A percentile compares a stretch with the other conserved stretches of the same genome.
Evolutionary conservation across 2,329 filamentous ascomycete species (phyloP).

Genomic region (Penicillium sclerotigenum): DNA sequence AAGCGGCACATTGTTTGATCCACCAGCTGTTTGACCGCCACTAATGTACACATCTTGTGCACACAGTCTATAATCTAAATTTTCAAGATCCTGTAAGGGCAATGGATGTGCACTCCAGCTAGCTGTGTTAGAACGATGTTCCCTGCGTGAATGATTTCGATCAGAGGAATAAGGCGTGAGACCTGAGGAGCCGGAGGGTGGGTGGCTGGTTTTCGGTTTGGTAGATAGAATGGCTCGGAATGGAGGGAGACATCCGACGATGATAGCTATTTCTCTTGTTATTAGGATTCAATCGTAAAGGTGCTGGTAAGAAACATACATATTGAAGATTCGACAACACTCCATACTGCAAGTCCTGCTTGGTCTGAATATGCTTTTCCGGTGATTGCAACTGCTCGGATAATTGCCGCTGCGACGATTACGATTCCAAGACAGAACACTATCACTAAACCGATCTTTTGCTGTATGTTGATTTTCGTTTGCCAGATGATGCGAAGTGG

Average conservation of each 20-base stretch:
- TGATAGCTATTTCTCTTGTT: slow-evolving; percentile 9
- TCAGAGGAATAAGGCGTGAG: neutral
- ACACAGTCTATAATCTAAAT: neutral
- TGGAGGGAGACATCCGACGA: slow-evolving; percentile 19
- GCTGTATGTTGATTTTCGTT: slow-evolving; percentile 24
- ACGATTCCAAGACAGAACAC: slow-evolving; percentile 30
- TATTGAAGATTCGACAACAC: slow-evolving; percentile 19
- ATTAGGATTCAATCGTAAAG: neutral
- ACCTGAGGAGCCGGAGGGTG: neutral
- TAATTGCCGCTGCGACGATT: slow-evolving; percentile 25
- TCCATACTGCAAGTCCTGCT: slow-evolving; percentile 19
- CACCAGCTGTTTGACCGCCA: neutral
- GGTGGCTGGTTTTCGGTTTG: neutral
- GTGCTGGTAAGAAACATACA: slow-evolving; percentile 2
- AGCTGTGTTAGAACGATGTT: neutral
- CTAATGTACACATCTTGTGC: slow-evolving; percentile 1
- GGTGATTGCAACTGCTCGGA: slow-evolving; percentile 27
- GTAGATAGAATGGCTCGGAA: slow-evolving; percentile 17
- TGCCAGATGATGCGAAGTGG: slow-evolving; percentile 29
- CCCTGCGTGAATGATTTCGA: neutral
- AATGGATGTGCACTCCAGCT: slow-evolving; percentile 7
- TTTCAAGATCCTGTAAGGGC: neutral
- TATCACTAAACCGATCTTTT: slow-evolving; percentile 27
- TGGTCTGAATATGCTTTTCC: slow-evolving; percentile 21
- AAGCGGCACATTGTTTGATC: neutral